These are phyloP conservation scores for Lecanicillium sp. DNA, from an alignment of 2,329 filamentous ascomycete species.

Conservation along the genomic window DNA sequence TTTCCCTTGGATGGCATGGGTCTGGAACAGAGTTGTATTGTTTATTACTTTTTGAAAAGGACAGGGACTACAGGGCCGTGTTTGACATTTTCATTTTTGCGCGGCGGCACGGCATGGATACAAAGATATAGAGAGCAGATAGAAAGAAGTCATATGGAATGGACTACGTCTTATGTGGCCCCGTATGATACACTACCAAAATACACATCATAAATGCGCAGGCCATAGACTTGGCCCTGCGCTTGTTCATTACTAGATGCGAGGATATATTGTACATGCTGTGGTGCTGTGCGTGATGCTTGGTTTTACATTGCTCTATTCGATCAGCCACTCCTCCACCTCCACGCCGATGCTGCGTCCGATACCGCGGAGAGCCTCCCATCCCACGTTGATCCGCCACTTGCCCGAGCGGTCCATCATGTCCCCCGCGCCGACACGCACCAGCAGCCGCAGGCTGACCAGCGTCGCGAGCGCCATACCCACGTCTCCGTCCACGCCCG, in stretches of 20 bases:
- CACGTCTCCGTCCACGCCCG: slow-evolving; percentile 47
- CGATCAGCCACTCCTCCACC: slow-evolving; percentile 69
- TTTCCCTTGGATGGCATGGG: not conserved
- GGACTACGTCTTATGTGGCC: not conserved
- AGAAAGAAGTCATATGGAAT: slow-evolving; percentile 7
- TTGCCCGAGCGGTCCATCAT: slow-evolving; percentile 62
- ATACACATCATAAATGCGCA: too few relatives aligned
- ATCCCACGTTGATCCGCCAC: slow-evolving; percentile 74
- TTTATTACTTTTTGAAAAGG: not conserved
- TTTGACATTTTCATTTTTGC: not conserved
- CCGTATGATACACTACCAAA: not conserved
- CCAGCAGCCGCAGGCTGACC: slow-evolving; percentile 61
- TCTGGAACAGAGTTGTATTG: too few relatives aligned
- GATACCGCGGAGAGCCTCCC: slow-evolving; percentile 67
- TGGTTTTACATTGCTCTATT: slow-evolving; percentile 34
- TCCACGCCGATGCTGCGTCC: slow-evolving; percentile 72
- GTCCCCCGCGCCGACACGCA: slow-evolving; percentile 60
- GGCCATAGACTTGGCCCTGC: too few relatives aligned
- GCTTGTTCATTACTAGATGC: not conserved
- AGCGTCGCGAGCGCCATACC: slow-evolving; percentile 66
- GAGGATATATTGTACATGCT: slow-evolving; percentile 2
- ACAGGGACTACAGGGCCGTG: not conserved
- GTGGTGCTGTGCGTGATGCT: not conserved
- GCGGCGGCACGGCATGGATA: not conserved
- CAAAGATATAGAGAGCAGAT: slow-evolving; percentile 9